Base-by-base conservation (phyloP, 192 early-diverging fungal genomes). In the Gryganskiella cystojenkinii region DNA sequence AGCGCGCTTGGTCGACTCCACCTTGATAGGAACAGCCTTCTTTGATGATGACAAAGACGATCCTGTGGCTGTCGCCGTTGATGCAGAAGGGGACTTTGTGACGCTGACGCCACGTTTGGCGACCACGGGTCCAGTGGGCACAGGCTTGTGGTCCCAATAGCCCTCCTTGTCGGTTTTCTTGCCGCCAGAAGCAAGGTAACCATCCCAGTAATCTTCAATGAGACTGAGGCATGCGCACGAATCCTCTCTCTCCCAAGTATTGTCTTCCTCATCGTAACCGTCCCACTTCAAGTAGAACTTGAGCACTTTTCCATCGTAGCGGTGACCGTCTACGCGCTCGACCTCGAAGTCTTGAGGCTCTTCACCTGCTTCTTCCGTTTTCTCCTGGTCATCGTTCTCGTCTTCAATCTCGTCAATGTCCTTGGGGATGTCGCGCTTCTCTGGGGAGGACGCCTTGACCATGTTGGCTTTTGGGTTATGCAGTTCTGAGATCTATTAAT, bases 241-340 rank as follows among this genome's bases (percentile, higher is more conserved):
- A 1, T 70, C 46, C 35, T 57, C 56, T 11, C 56, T 35, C 30
- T 81, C 80, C 80, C 80, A 81, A 4, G 80, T 76, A 40, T 78
- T 81, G 30, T 81, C 80, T 10, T 57, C 50, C 5, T 70, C 62
- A 4, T 20, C 27, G 52, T 78, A 81, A 19, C 67, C 67, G 19
- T 81, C 34, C 80, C 80, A 81, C 57, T 81, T 81, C 22, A 81
- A 34, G 9, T 49, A n/a, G 52, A 61, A 81, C 13, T 62, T 40
- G 8, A 71, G 62, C 10, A 9, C 47, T 4, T 50, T 61, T 2
- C 44, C 24, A 8, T 50, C 59, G 3, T 49, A 28, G 27, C 27
- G 55, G 54, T 76, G 72, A 3, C 64, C 72, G 10, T 56, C 72
- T 31, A 76, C 72, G 24, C 33, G 60, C 46, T 76, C 72, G 10